phyloP scores from a whole-genome alignment of 345 rosid genomes.

The Syzygium grande region DNA sequence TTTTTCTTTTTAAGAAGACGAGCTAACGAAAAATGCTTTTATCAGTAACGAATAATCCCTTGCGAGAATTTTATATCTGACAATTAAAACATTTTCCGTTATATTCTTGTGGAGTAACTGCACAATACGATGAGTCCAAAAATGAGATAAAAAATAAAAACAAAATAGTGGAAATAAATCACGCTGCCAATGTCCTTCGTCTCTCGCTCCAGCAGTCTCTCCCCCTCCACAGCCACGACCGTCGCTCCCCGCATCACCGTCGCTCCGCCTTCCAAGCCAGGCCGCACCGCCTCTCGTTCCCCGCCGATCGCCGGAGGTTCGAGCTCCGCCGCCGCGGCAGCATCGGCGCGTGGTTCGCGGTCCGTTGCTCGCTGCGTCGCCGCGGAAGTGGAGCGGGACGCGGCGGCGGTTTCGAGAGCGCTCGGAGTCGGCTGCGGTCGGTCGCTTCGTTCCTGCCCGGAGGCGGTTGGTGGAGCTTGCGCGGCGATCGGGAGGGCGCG shows the following conservation, averaged over 20 bases:
- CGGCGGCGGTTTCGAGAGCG: not conserved
- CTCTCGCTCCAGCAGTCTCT: not conserved
- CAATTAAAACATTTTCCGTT: not conserved
- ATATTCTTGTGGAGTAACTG: not conserved
- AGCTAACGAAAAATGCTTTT: not conserved
- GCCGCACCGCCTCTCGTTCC: not conserved
- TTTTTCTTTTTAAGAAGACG: not conserved
- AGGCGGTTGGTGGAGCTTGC: slow-evolving; percentile 30
- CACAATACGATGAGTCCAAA: not conserved
- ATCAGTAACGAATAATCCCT: not conserved
- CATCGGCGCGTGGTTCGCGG: not conserved
- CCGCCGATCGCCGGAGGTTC: not conserved
- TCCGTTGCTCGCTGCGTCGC: not conserved
- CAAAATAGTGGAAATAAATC: not conserved
- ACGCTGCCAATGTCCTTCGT: not conserved
- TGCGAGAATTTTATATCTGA: not conserved
- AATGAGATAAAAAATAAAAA: not conserved
- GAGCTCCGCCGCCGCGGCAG: not conserved
- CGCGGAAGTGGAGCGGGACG: not conserved
- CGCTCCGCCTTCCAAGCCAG: not conserved
- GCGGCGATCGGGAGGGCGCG: not conserved
- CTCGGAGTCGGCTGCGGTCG: not conserved
- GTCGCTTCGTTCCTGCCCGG: slow-evolving; percentile 2
- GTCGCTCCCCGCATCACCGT: not conserved
- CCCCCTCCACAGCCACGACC: not conserved